These are phyloP conservation scores for Globisporangium irregulare DNA, from an alignment of 352 stramenopile species.

Conservation along the genomic window DNA sequence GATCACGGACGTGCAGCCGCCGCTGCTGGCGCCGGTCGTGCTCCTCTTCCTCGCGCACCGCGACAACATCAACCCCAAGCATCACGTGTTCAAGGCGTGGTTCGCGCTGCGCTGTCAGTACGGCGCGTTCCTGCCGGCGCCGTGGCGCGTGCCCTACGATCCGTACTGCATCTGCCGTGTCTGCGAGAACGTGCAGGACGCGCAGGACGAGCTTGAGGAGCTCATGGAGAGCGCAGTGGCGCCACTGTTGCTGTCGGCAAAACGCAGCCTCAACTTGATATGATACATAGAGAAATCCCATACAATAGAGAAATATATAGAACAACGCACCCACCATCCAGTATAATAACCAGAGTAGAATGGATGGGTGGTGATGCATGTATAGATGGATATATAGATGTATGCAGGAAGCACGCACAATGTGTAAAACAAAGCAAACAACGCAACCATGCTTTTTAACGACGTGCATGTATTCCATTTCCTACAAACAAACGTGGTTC, in stretches of 20 bases:
- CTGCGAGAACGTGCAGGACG: constrained; percentile 43
- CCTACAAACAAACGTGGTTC: neutral
- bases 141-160: constrained; percentile 61
- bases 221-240: neutral
- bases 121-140: constrained; percentile 35
- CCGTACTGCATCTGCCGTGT: constrained; percentile 53
- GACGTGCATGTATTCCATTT: neutral
- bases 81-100: constrained; percentile 47
- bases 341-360: neutral
- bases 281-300: constrained; percentile 2
- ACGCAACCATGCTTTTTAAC: neutral
- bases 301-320: constrained; percentile 7
- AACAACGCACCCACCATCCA: neutral
- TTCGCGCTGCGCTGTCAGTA: constrained; percentile 70
- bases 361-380: neutral
- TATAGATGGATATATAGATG: constrained; percentile 10
- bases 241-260: neutral
- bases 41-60: constrained; percentile 60
- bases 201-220: constrained; percentile 18
- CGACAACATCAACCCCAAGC: constrained; percentile 65
- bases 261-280: constrained; percentile 9
- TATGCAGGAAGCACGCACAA: neutral
- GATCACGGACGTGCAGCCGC: constrained; percentile 42
- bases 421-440: constrained; percentile 4
- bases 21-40: constrained; percentile 50